Evolutionary conservation across 169 alveolate genomes (phyloP).

Genomic region (Cryptosporidium canis): DNA sequence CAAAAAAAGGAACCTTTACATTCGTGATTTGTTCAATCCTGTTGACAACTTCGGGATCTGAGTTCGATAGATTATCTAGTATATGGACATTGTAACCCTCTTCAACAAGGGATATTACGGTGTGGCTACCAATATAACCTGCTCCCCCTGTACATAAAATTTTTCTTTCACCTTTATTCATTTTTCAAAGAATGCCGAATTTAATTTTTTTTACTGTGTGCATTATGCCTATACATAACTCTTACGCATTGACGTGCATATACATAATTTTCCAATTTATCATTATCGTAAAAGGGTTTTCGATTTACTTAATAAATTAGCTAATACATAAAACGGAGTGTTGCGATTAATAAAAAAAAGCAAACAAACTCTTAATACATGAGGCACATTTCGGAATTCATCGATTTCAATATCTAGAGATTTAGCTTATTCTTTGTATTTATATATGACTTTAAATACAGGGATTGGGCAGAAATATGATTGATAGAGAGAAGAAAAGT

Average conservation of each 20-base stretch:
- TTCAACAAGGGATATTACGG: slow-evolving; percentile 88
- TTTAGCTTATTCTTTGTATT: background rate
- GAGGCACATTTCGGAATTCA: too few species aligned
- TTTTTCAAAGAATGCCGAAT: background rate
- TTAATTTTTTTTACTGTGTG: slow-evolving; percentile 14
- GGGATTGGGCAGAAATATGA: background rate
- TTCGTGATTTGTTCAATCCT: slow-evolving; percentile 81
- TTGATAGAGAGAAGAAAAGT: slow-evolving; percentile 6
- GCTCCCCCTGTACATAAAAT: slow-evolving; percentile 91
- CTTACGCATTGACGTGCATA: background rate
- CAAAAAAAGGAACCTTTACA: slow-evolving; percentile 79
- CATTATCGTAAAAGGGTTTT: background rate
- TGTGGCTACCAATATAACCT: slow-evolving; percentile 95
- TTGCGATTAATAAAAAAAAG: too few species aligned
- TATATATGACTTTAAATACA: background rate
- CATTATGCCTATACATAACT: background rate
- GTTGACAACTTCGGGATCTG: slow-evolving; percentile 76
- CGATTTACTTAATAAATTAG: too few species aligned
- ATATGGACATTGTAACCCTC: slow-evolving; percentile 81
- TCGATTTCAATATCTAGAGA: too few species aligned
- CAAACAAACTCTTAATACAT: too few species aligned
- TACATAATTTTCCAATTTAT: background rate
- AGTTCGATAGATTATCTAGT: slow-evolving; percentile 82
- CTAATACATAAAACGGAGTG: too few species aligned
- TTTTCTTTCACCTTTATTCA: slow-evolving; percentile 43